Base-by-base conservation (phyloP, 495 filamentous ascomycete species). In the Amniculicola lignicola region DNA sequence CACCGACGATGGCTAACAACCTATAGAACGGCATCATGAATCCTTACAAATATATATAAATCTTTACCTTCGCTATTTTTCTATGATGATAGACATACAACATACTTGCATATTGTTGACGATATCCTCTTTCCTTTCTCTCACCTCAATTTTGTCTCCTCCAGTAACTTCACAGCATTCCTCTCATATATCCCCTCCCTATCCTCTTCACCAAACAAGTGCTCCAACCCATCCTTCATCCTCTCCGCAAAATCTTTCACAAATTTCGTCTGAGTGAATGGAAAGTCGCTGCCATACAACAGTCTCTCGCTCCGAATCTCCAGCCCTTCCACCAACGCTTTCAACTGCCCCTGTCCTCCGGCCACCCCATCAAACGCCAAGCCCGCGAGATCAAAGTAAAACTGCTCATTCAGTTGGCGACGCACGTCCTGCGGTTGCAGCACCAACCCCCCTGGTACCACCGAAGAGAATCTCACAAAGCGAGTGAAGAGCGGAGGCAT, bases 1-100 rank as follows among this genome's bases (percentile, higher is more conserved):
- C 21, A 31, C 19, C 12, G n/a, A 19, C 50, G 15, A 15, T 16
- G 27, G 16, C 6, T 57, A n/a, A 42, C 54, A 54, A 31, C 59
- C 70, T 18, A 18, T 33, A 63, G 56, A 90, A 91, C 36, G 88
- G 87, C 2, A 95, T 95, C 66, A 88, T 95, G 88, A 95, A 95
- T 68, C 89, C 89, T 4, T 95, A 95, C 73, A 94, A 95, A 36
- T 67, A 67, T 31, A 65, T 67, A 59, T 64, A 59, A 40, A 33
- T 21, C 29, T 33, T 16, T 3, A 31, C 31, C 38, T 4, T 36
- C 19, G 5, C 2, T 11, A 19, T 29, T n/a, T 14, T 33, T n/a
- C n/a, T n/a, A n/a, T n/a, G n/a, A n/a, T n/a, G n/a, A n/a, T n/a
- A n/a, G n/a, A n/a, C 37, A 19, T 11, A 11, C 6, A 31, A 28